Conservation (phyloP, 2,329 filamentous ascomycete species). For the Penicillium oxalicum region DNA sequence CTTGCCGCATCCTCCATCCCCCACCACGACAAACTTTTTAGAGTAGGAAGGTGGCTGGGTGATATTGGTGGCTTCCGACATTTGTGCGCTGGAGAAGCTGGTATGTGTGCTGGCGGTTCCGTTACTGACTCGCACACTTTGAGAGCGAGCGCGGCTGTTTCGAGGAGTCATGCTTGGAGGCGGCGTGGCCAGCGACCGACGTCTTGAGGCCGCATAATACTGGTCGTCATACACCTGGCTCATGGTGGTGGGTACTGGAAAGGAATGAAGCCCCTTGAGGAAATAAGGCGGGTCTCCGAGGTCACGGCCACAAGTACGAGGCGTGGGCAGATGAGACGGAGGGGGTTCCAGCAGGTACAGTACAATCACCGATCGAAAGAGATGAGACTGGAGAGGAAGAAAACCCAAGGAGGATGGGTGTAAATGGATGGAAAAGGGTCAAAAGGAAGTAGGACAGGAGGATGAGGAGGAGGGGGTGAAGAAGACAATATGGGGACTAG, state of each 20-base stretch:
- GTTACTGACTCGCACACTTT: slow-evolving; percentile 69
- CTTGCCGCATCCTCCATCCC: slow-evolving; percentile 96
- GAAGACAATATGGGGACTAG: slow-evolving; percentile 14
- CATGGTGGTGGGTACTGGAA: slow-evolving; percentile 22
- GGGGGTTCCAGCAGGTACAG: too few relatives aligned
- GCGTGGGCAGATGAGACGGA: not conserved
- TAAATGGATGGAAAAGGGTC: not conserved
- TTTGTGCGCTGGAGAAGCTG: slow-evolving; percentile 64
- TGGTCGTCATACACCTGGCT: slow-evolving; percentile 37
- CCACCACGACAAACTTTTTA: slow-evolving; percentile 98
- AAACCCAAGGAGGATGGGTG: not conserved
- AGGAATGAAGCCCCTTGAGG: slow-evolving; percentile 17
- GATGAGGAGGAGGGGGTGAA: slow-evolving; percentile 1
- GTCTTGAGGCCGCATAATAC: slow-evolving; percentile 52
- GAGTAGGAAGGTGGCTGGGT: slow-evolving; percentile 90
- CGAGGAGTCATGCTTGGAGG: slow-evolving; percentile 37
- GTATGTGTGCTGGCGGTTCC: slow-evolving; percentile 82
- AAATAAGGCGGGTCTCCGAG: slow-evolving; percentile 8
- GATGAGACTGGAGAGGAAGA: not conserved
- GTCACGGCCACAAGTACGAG: slow-evolving; percentile 5
- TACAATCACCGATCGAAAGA: not conserved
- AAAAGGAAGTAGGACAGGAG: not conserved
- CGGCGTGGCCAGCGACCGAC: slow-evolving; percentile 48
- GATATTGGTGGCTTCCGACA: slow-evolving; percentile 75
- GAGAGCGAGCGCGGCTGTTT: slow-evolving; percentile 46